Percentiles rank a stretch among this genome's conserved stretches.
Evolutionary conservation across 75 land plant genomes (phyloP).

Genomic region (Pinus tabuliformis): DNA sequence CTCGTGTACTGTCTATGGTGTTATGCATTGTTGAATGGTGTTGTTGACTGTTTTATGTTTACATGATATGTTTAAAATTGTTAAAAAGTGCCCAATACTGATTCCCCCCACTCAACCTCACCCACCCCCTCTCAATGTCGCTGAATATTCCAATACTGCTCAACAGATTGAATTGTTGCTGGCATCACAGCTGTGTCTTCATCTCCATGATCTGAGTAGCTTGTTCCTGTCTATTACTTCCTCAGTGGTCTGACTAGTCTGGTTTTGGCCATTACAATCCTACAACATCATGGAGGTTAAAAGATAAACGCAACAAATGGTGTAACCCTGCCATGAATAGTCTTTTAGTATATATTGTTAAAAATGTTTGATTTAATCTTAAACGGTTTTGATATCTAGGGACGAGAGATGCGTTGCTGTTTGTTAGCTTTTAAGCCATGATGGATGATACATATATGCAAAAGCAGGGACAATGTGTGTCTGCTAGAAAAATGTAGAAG

Average conservation of each 20-base stretch:
- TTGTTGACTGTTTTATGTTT: too few species aligned
- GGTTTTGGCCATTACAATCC: background rate
- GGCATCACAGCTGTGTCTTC: background rate
- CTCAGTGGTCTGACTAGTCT: background rate
- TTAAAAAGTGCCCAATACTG: too few species aligned
- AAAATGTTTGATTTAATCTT: background rate
- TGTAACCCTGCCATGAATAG: background rate
- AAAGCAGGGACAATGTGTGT: background rate
- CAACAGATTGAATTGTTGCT: background rate
- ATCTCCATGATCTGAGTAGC: background rate
- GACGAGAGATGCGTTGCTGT: background rate
- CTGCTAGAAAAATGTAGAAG: background rate
- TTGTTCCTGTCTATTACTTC: background rate
- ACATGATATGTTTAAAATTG: too few species aligned
- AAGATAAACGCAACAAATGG: background rate
- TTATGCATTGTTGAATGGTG: too few species aligned
- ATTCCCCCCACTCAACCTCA: too few species aligned
- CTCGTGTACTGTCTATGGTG: too few species aligned
- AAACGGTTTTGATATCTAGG: background rate
- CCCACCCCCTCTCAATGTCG: too few species aligned
- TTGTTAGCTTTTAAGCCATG: constrained; percentile 6
- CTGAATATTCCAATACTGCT: background rate
- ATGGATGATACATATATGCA: background rate
- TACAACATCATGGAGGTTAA: background rate
- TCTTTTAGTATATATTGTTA: background rate